Base-by-base conservation (phyloP, 106 monocot genomes). In the Amphibolis antarctica region DNA sequence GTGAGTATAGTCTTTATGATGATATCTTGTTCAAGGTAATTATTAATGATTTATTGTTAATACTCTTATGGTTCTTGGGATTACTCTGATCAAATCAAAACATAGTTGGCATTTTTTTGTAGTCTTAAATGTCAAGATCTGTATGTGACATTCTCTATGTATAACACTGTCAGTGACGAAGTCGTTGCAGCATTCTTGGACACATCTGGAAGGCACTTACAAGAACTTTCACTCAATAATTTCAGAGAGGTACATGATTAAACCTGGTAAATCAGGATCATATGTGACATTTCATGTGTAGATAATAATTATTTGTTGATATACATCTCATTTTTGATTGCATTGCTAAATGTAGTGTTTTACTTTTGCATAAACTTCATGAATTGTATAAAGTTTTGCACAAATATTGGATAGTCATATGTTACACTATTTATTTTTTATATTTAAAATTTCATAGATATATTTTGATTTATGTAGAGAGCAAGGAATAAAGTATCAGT, bases 121-220 rank as follows among this genome's bases (percentile, higher is more conserved):
- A 56, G 25, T 21, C n/a, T 19, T 56, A 26, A 56, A 18, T 21
- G 12, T 0, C 26, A 0, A 26, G 12, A 24, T 42, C 11, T 62
- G 4, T 62, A 42, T 62, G 9, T 62, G 43, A 30, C 43, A 44
- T 42, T 62, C 44, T 43, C 43, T 62, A 26, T 10, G 43, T 62
- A 11, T 42, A 21, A 13, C 20, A 21, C 44, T 74, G 55, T 24
- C 76, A 93, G 92, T 72, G 92, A 93, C 69, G 78, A 83, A 81
- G 88, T 82, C 66, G 53, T 88, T 68, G 85, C 82, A 54, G 85
- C 80, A 60, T 82, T 82, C 25, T 21, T 93, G 55, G 82, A 83
- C 71, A 68, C 74, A 36, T 82, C 88, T 69, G 92, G 92, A 67
- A 67, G 60, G 21, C 74, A 76, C 46, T 68, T 93, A 42, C 30